Evolutionary conservation across 2,329 filamentous ascomycete genomes (phyloP), one percentile per base, ranked within the genome.

Genomic region (Chalara sp.): DNA sequence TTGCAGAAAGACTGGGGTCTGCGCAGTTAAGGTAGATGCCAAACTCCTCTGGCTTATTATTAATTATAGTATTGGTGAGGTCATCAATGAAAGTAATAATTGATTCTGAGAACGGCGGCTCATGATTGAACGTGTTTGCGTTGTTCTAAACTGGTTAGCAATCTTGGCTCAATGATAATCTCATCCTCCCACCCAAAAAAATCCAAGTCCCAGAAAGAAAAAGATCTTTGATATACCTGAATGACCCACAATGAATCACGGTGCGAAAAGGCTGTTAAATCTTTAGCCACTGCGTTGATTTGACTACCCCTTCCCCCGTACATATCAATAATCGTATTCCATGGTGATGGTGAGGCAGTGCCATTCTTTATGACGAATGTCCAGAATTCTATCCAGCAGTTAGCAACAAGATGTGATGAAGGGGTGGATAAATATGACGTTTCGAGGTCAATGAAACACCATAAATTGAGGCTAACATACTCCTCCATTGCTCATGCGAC

Each of bases 21-120:
- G 48, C 44, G 13, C 52, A 56, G 40, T 56, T 56, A 11, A 54
- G 39, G 30, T 56, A 56, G 6, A 21, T 29, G 6, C 40, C 31
- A 32, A 59, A 56, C 32, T 57, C 51, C 43, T 54, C 50, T 13
- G 56, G 49, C 29, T 50, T 32, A 6, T 56, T 52, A 12, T 55
- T 51, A 4, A 33, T 47, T n/a, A 55, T 53, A 13, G 52, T 49
- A 28, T 55, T 48, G 42, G 52, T 53, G 33, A 55, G 51, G 12
- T 30, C 35, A 44, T 55, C 51, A 6, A 53, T 31, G 37, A 51
- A 46, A 12, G 41, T 32, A 2, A 40, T 51, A 28, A 51, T 48
- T 8, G 41, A 21, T 50, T 31, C 12, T 48, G 51, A 13, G 50
- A 51, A 12, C 47, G 53, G 5, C 39, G 33, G 10, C 29, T 30